A percentile compares a stretch with the other conserved stretches of the same genome.
Conservation (phyloP, 1,284 basidiomycete genomes). For the Austropuccinia psidii region DNA sequence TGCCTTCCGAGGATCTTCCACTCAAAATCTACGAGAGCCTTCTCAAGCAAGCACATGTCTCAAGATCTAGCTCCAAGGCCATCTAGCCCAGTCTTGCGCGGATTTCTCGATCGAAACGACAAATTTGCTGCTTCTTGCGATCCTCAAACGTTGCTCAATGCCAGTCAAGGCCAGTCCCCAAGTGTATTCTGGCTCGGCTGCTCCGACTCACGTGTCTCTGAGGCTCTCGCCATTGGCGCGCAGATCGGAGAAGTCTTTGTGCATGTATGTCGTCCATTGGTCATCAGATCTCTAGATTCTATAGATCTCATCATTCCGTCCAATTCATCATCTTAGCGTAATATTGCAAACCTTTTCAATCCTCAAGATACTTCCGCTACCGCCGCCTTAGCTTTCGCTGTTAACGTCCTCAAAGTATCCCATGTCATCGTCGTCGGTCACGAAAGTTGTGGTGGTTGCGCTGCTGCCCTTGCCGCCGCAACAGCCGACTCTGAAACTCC, state of each 20-base stretch:
- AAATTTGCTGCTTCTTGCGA: slow-evolving; percentile 46
- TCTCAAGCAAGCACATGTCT: no score
- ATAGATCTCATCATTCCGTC: background rate
- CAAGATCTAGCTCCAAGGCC: slow-evolving; percentile 2
- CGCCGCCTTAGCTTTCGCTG: slow-evolving; percentile 24
- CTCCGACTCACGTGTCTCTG: slow-evolving; percentile 62
- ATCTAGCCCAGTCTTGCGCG: background rate
- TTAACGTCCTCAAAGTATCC: slow-evolving; percentile 21
- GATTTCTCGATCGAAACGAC: slow-evolving; percentile 24
- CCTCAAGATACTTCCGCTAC: slow-evolving; percentile 27
- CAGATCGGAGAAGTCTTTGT: slow-evolving; percentile 28
- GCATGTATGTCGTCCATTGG: slow-evolving; percentile 12
- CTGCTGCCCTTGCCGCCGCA: slow-evolving; percentile 17
- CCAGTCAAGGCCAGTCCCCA: slow-evolving; percentile 62
- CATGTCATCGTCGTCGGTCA: slow-evolving; percentile 32
- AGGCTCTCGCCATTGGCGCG: slow-evolving; percentile 41
- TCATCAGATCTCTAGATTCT: background rate
- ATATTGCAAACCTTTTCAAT: slow-evolving; percentile 27
- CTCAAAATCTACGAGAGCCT: no score
- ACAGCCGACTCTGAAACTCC: background rate
- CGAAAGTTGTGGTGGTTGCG: slow-evolving; percentile 29
- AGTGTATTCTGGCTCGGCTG: slow-evolving; percentile 71
- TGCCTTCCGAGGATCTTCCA: no score
- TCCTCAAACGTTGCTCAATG: slow-evolving; percentile 59
- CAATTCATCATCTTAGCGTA: background rate